Conservation (phyloP, 1,284 basidiomycete genomes). For the Cutaneotrichosporon daszewskae region DNA sequence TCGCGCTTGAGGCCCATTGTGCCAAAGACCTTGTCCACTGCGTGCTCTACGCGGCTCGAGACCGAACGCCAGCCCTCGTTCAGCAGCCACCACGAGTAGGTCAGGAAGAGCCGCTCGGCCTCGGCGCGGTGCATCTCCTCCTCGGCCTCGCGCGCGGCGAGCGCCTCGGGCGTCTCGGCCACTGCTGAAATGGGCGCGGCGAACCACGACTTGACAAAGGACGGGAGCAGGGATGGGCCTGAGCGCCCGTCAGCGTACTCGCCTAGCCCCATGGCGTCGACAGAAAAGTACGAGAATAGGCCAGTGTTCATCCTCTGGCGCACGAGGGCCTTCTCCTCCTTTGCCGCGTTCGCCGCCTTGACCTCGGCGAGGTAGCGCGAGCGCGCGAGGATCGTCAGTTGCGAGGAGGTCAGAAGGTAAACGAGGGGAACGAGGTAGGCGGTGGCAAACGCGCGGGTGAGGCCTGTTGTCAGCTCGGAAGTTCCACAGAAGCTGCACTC, state of each 20-base stretch:
- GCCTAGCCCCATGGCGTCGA: conserved; percentile 29
- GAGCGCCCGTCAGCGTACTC: conserved; percentile 31
- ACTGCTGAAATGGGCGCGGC: too few species aligned
- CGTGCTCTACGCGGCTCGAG: conserved; percentile 29
- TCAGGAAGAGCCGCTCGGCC: conserved; percentile 43
- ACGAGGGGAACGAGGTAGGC: conserved; percentile 45
- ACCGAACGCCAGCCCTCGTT: conserved; percentile 45
- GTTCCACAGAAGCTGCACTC: too few species aligned
- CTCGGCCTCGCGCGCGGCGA: conserved; percentile 14
- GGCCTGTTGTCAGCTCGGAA: conserved; percentile 23
- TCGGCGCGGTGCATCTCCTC: conserved; percentile 23
- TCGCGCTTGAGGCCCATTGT: conserved; percentile 42
- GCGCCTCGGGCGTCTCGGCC: conserved; percentile 3
- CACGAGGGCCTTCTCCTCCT: conserved; percentile 1
- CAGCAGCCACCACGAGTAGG: conserved; percentile 47
- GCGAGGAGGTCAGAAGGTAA: conserved; percentile 43
- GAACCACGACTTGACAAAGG: too few species aligned
- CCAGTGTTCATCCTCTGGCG: conserved; percentile 2
- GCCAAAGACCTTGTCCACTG: conserved; percentile 39
- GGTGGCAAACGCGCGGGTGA: conserved; percentile 42
- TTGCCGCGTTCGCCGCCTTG: conserved; percentile 16
- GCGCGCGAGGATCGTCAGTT: conserved; percentile 42
- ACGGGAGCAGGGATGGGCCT: too few species aligned
- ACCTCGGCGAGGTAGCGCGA: conserved; percentile 40
- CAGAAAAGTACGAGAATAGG: conserved; percentile 25